These are phyloP conservation scores for Penicillium sp. DNA, from an alignment of 2,329 filamentous ascomycete genomes.

Conservation along the genomic window DNA sequence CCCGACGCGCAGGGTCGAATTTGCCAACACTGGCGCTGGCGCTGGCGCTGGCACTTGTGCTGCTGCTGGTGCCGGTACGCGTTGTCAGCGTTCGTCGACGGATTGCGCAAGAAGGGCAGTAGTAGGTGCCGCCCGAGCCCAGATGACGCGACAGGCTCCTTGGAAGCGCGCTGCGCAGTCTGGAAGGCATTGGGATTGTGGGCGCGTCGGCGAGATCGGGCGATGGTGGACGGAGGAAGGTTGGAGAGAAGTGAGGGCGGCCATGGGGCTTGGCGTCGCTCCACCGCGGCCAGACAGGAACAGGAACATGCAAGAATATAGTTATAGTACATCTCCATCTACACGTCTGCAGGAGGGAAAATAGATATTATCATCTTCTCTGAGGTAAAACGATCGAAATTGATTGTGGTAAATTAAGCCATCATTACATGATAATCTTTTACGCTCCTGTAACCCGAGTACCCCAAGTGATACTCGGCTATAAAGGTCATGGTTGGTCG, in stretches of 20 bases:
- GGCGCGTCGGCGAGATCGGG: slow-evolving; percentile 4
- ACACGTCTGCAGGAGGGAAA: too few species aligned
- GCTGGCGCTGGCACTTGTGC: too few species aligned
- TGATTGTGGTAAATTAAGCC: slow-evolving; percentile 15
- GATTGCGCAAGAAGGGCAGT: slow-evolving; percentile 48
- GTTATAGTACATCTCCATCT: too few species aligned
- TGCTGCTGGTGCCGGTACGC: slow-evolving; percentile 22
- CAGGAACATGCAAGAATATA: too few species aligned
- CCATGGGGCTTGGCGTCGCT: slow-evolving; percentile 26
- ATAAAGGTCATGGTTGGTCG: slow-evolving; percentile 9
- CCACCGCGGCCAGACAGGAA: too few species aligned
- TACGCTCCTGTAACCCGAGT: slow-evolving; percentile 14
- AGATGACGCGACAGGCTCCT: slow-evolving; percentile 38
- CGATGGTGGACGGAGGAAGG: slow-evolving; percentile 14
- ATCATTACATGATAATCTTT: slow-evolving; percentile 25
- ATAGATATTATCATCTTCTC: background rate
- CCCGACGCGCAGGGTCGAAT: slow-evolving; percentile 16
- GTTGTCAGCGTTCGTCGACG: slow-evolving; percentile 39
- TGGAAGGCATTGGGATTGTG: slow-evolving; percentile 42
- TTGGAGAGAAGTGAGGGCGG: slow-evolving; percentile 23
- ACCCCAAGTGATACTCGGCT: slow-evolving; percentile 9
- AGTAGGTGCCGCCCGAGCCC: slow-evolving; percentile 33
- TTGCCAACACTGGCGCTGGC: slow-evolving; percentile 17
- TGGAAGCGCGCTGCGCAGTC: slow-evolving; percentile 40
- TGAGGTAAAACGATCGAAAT: slow-evolving; percentile 3